Evolutionary conservation across 2,329 filamentous ascomycete genomes (phyloP).

Genomic region (Plenodomus tracheiphilus): DNA sequence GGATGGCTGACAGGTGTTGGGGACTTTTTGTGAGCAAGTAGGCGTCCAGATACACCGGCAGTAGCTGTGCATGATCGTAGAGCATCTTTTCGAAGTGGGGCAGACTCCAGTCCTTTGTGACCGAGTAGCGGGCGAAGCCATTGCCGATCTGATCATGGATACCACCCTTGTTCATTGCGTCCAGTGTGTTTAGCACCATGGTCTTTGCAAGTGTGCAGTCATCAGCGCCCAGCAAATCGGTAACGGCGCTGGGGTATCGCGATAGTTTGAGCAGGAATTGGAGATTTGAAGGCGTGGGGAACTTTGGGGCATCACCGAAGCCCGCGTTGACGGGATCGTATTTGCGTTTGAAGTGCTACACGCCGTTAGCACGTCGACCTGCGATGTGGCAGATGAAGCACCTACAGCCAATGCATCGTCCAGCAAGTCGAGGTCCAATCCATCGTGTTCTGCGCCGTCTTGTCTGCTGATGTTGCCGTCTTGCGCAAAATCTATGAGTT

Average conservation of each 20-base stretch:
- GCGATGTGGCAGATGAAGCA: conserved; percentile 46
- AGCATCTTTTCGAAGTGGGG: conserved; percentile 98
- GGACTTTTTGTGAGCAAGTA: conserved; percentile 70
- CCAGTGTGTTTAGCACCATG: conserved; percentile 81
- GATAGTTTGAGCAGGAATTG: conserved; percentile 77
- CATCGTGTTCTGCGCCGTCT: conserved; percentile 60
- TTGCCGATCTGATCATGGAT: conserved; percentile 77
- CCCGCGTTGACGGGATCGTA: conserved; percentile 52
- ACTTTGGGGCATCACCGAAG: conserved; percentile 78
- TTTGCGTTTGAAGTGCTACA: conserved; percentile 27
- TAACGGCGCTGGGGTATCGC: conserved; percentile 70
- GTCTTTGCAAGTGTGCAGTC: conserved; percentile 73
- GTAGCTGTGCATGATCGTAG: conserved; percentile 85
- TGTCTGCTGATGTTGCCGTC: conserved; percentile 70
- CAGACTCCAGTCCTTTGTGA: conserved; percentile 88
- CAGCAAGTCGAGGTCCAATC: conserved; percentile 84
- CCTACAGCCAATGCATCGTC: conserved; percentile 77
- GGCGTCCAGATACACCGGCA: conserved; percentile 83
- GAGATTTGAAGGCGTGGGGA: conserved; percentile 84
- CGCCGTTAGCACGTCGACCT: conserved; percentile 1
- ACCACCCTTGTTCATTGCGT: conserved; percentile 73
- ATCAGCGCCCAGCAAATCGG: conserved; percentile 82
- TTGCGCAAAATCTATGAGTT: conserved; percentile 83
- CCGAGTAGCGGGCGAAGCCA: conserved; percentile 82
- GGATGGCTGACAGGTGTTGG: conserved; percentile 76